Conservation (phyloP, 352 stramenopile species). For the Albugo candida region DNA sequence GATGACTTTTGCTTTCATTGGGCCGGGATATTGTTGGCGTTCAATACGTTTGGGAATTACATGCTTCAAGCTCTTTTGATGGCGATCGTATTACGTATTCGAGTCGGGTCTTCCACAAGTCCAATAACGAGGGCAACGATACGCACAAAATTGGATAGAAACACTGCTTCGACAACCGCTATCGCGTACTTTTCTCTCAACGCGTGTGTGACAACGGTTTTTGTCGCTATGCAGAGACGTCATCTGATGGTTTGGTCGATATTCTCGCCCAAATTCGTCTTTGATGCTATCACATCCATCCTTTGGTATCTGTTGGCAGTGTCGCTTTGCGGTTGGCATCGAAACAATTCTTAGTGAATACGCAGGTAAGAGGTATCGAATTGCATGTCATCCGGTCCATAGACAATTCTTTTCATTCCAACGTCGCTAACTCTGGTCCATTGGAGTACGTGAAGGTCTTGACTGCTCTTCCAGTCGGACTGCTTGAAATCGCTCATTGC, state of each 20-base stretch:
- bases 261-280: conserved; percentile 83
- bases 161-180: background rate
- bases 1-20: conserved; percentile 68
- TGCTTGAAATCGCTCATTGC: conserved; percentile 77
- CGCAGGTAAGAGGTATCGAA: too few species aligned
- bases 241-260: conserved; percentile 89
- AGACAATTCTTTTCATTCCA: background rate
- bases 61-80: conserved; percentile 21
- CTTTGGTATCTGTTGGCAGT: too few species aligned
- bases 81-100: conserved; percentile 11
- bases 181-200: conserved; percentile 30
- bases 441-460: conserved; percentile 13
- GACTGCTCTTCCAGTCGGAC: conserved; percentile 71
- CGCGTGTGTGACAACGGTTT: conserved; percentile 50
- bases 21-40: conserved; percentile 46
- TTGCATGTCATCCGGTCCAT: too few species aligned
- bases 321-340: too few species aligned
- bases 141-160: too few species aligned
- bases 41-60: conserved; percentile 79
- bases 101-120: background rate
- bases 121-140: too few species aligned
- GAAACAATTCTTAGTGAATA: too few species aligned
- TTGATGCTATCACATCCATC: conserved; percentile 17
- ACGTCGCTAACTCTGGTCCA: background rate
- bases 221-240: conserved; percentile 65